A percentile compares a stretch with the other conserved stretches of the same genome.
phyloP scores from a whole-genome alignment of 106 monocot genomes.

The Chionographis japonica region DNA sequence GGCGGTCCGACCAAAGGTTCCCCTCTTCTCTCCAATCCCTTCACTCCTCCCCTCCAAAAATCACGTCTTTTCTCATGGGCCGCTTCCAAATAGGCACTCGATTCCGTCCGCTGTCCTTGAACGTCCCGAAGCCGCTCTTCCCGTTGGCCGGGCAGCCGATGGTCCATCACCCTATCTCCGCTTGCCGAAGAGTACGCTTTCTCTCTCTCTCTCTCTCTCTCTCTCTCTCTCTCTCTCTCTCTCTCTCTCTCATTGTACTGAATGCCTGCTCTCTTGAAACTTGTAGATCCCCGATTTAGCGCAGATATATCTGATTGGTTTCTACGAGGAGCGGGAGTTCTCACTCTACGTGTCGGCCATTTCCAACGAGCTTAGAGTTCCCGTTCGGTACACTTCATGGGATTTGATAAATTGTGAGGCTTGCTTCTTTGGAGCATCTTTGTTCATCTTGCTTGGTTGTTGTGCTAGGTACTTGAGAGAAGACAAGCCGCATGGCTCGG shows the following conservation, averaged over 20 bases:
- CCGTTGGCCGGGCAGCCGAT: slow-evolving; percentile 88
- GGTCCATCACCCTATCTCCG: slow-evolving; percentile 85
- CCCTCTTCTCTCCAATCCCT: background rate
- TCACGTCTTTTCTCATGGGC: background rate
- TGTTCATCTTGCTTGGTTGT: background rate
- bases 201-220: background rate
- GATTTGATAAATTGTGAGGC: background rate
- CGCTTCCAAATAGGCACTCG: slow-evolving; percentile 44
- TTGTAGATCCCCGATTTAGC: slow-evolving; percentile 82
- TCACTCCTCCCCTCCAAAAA: background rate
- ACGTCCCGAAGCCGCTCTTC: slow-evolving; percentile 85
- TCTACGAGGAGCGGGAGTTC: slow-evolving; percentile 94
- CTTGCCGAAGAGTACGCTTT: slow-evolving; percentile 57
- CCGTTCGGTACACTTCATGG: slow-evolving; percentile 60
- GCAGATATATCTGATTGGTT: slow-evolving; percentile 87
- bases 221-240: background rate
- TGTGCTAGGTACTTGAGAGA: slow-evolving; percentile 76
- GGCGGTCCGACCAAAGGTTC: slow-evolving; percentile 93
- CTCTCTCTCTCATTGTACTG: background rate
- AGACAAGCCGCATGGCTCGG: slow-evolving; percentile 94
- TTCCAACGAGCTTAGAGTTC: slow-evolving; percentile 86
- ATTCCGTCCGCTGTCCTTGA: slow-evolving; percentile 77
- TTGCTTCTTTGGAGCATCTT: background rate
- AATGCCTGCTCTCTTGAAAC: background rate
- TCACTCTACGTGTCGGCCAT: slow-evolving; percentile 85